Percentiles rank a stretch among this genome's conserved stretches.
Conservation (phyloP, 306 rosid species). For the Carpinus viminea region DNA sequence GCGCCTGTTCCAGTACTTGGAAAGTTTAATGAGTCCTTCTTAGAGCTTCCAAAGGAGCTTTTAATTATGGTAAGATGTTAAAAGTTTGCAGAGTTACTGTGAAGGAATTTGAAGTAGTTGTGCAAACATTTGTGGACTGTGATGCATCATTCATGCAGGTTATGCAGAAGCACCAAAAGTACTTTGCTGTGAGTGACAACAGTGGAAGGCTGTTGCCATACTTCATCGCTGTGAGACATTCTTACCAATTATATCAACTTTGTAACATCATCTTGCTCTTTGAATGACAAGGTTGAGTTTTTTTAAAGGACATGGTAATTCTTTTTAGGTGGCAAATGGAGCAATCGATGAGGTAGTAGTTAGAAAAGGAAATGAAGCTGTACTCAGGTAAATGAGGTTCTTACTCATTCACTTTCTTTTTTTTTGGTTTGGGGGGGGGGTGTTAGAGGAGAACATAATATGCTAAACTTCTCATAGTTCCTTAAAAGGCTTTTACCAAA, state of each 20-base stretch:
- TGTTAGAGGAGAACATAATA: not conserved
- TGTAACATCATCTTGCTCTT: constrained; percentile 16
- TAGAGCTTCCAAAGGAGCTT: constrained; percentile 93
- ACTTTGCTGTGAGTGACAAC: constrained; percentile 68
- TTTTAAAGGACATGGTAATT: constrained; percentile 8
- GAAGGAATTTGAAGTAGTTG: constrained; percentile 10
- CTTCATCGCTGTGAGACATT: constrained; percentile 80
- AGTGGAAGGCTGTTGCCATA: constrained; percentile 72
- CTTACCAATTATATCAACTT: constrained; percentile 15
- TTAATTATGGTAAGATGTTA: constrained; percentile 72
- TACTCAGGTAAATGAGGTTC: constrained; percentile 58
- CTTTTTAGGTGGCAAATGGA: constrained; percentile 84
- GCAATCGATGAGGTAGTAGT: constrained; percentile 67
- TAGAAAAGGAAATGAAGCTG: constrained; percentile 95
- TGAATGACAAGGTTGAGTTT: not conserved
- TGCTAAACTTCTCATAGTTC: not conserved
- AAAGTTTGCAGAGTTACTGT: not conserved
- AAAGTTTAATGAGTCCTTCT: constrained; percentile 76
- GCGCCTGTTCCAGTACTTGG: constrained; percentile 92
- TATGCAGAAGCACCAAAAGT: constrained; percentile 98
- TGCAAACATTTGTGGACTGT: constrained; percentile 22
- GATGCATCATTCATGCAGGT: constrained; percentile 54
- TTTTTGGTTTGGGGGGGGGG: not conserved
- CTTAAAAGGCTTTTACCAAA: not conserved
- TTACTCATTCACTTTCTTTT: not conserved